A percentile compares a stretch with the other conserved stretches of the same genome.
These are phyloP conservation scores for Coemansia sp. DNA, from an alignment of 192 early-diverging fungal species.

Conservation along the genomic window DNA sequence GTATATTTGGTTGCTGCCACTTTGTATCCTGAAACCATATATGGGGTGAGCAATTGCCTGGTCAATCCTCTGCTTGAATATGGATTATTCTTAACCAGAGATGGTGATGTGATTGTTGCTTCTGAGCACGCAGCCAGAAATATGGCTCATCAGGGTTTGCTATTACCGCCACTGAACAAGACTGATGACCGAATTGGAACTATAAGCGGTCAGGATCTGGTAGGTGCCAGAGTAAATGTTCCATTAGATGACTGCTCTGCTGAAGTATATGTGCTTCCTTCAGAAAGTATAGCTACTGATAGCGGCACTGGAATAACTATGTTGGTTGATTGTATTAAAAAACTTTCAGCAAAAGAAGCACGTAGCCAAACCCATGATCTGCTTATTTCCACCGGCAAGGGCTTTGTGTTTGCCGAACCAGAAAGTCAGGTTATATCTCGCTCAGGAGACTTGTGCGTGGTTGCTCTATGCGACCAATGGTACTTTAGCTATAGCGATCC, in stretches of 20 bases:
- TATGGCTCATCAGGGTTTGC: slow-evolving; percentile 93
- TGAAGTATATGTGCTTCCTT: slow-evolving; percentile 90
- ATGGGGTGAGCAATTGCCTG: slow-evolving; percentile 98
- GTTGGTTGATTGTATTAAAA: no score
- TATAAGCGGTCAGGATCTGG: slow-evolving; percentile 71
- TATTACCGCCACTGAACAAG: slow-evolving; percentile 77
- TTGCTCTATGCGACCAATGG: slow-evolving; percentile 96
- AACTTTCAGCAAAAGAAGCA: slow-evolving; percentile 92
- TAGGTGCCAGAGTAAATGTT: slow-evolving; percentile 88
- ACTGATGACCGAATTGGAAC: slow-evolving; percentile 67
- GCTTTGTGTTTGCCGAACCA: slow-evolving; percentile 92
- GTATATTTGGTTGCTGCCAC: slow-evolving; percentile 94
- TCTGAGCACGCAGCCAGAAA: slow-evolving; percentile 94
- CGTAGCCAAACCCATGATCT: slow-evolving; percentile 77
- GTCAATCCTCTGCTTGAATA: slow-evolving; percentile 91
- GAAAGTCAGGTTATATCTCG: slow-evolving; percentile 90
- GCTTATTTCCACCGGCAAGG: slow-evolving; percentile 69
- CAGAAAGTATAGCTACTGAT: slow-evolving; percentile 92
- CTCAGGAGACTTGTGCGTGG: slow-evolving; percentile 95
- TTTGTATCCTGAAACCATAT: slow-evolving; percentile 98
- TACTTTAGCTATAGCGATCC: slow-evolving; percentile 97
- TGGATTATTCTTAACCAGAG: slow-evolving; percentile 73
- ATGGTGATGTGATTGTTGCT: slow-evolving; percentile 78
- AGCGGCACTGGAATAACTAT: slow-evolving; percentile 99
- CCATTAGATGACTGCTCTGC: slow-evolving; percentile 74